Base-by-base conservation (phyloP, 2,329 filamentous ascomycete genomes). In the Gliomastix tumulicola region DNA sequence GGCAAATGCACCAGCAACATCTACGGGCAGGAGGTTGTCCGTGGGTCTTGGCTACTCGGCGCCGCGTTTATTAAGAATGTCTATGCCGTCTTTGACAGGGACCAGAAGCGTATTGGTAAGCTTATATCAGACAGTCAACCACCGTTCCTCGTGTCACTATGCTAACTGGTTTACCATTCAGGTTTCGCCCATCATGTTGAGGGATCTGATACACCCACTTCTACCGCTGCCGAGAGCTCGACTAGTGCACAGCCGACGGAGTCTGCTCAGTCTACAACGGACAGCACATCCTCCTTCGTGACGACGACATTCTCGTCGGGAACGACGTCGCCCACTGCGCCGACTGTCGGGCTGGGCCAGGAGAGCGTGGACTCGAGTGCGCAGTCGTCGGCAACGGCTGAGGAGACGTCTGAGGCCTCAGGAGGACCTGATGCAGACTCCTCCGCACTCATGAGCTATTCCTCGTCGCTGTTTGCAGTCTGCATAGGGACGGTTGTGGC, bases 21-120 rank as follows among this genome's bases (percentile, higher is more conserved):
- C 23, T 81, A 88, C 36, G 84, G 83, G 3, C 70, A 78, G 19
- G 74, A 82, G 52, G 76, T 85, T 12, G 79, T 87, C 32, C 61
- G 68, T 1, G 68, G 65, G 48, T 49, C 79, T 20, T 94, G 88
- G 87, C 68, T 95, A n/a, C 60, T 94, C 2, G 88, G 88, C 3
- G 88, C 88, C 46, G 76, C 83, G 1, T 94, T 94, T 49, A 62
- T 95, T 42, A 94, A 94, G 65, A 94, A 94, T 48, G 88, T 94
- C 13, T 94, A 94, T 54, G 69, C 78, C 2, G 81, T 92, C 18
- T 94, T 94, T 54, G 88, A 95, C 55, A 76, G 76, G 36, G 87
- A 90, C 43, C 53, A 78, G 44, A 60, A 57, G 30, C 73, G 71
- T 35, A 76, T 88, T 44, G 84, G 82, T 74, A 55, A 54, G 67